Evolutionary conservation across 2,329 filamentous ascomycete species (phyloP).

Genomic region (Fusarium albosuccineum): DNA sequence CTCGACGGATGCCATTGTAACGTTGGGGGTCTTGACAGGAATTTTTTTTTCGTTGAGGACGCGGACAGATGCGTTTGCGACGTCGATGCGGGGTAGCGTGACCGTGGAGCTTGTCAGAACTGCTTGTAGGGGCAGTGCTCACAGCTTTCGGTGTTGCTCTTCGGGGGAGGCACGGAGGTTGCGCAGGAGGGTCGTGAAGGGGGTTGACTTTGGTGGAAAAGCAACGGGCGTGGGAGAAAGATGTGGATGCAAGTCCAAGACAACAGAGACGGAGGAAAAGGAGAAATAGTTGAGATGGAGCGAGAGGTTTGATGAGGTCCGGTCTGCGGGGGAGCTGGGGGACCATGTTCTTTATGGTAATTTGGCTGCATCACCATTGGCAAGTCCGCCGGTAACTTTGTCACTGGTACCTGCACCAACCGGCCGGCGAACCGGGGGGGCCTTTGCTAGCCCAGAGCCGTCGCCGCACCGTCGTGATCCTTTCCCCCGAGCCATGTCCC

Average conservation of each 20-base stretch:
- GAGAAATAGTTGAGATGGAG: slow-evolving; percentile 35
- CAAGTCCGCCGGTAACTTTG: slow-evolving; percentile 36
- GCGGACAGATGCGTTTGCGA: slow-evolving; percentile 34
- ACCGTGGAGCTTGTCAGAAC: slow-evolving; percentile 46
- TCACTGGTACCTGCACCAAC: slow-evolving; percentile 44
- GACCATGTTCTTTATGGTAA: slow-evolving; percentile 47
- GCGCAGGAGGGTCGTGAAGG: slow-evolving; percentile 26
- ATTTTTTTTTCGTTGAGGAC: slow-evolving; percentile 36
- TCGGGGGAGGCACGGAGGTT: slow-evolving; percentile 26
- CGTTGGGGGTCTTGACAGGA: slow-evolving; percentile 20
- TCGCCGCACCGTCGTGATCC: slow-evolving; percentile 42
- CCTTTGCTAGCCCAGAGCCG: slow-evolving; percentile 26
- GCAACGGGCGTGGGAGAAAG: slow-evolving; percentile 8
- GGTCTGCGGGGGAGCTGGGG: slow-evolving; percentile 41
- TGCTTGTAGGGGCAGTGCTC: slow-evolving; percentile 43
- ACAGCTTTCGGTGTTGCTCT: slow-evolving; percentile 45
- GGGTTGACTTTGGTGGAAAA: slow-evolving; percentile 2
- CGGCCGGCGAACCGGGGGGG: slow-evolving; percentile 48
- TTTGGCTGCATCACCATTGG: slow-evolving; percentile 41
- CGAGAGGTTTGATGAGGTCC: slow-evolving; percentile 40
- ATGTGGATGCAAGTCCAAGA: slow-evolving; percentile 16
- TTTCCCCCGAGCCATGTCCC: slow-evolving; percentile 48
- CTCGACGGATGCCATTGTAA: slow-evolving; percentile 46
- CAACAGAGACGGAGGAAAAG: slow-evolving; percentile 19
- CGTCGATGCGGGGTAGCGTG: slow-evolving; percentile 46